Conservation (phyloP, 2,329 filamentous ascomycete species). For the Microcera coccophila region DNA sequence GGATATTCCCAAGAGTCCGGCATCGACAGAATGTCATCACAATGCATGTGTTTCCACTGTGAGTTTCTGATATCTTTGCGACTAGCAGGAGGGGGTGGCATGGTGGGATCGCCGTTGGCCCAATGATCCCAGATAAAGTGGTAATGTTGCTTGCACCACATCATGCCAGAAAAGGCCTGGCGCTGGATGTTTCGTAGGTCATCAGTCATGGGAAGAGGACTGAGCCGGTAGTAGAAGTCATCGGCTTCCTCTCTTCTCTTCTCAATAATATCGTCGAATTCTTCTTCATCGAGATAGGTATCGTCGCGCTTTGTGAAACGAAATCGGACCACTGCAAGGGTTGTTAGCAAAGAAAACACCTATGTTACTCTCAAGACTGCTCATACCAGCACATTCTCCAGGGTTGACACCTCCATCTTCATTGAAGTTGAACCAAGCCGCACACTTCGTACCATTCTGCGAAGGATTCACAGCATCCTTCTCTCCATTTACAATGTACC, state of each 20-base stretch:
- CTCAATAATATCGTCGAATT: conserved; percentile 88
- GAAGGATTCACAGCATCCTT: conserved; percentile 78
- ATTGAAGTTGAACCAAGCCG: conserved; percentile 89
- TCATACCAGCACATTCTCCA: conserved; percentile 81
- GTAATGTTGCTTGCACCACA: conserved; percentile 98
- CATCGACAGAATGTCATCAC: conserved; percentile 96
- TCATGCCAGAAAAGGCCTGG: conserved; percentile 92
- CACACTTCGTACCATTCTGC: conserved; percentile 78
- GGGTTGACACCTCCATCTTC: conserved; percentile 82
- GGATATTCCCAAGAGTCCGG: conserved; percentile 98
- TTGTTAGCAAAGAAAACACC: not conserved
- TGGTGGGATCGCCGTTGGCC: conserved; percentile 87
- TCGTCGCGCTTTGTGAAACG: conserved; percentile 73
- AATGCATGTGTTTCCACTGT: conserved; percentile 91
- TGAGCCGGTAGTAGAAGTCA: conserved; percentile 92
- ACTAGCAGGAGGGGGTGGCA: conserved; percentile 77
- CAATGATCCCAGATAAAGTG: conserved; percentile 97
- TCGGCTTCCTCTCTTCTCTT: conserved; percentile 84
- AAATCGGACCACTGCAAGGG: conserved; percentile 72
- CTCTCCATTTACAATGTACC: conserved; percentile 77
- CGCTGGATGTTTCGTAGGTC: conserved; percentile 93
- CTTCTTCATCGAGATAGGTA: conserved; percentile 83
- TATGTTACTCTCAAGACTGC: conserved; percentile 34
- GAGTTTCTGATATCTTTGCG: conserved; percentile 79
- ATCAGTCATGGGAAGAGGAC: conserved; percentile 87